These are phyloP conservation scores for Mitragyna speciosa DNA, from an alignment of 257 asterid genomes.

Conservation along the genomic window DNA sequence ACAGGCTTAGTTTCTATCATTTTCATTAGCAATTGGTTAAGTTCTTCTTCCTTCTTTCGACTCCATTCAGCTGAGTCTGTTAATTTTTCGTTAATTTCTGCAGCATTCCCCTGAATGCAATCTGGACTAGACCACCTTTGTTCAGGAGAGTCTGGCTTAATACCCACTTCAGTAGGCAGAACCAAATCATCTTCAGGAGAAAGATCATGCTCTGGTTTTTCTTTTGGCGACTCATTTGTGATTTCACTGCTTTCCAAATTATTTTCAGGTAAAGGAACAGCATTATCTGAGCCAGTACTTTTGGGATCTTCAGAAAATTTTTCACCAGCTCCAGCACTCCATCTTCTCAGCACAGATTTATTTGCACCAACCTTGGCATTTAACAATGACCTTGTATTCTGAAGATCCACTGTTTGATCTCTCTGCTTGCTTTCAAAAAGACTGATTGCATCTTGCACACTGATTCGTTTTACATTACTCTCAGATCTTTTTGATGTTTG, in stretches of 20 bases:
- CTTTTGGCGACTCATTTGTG: constrained; percentile 29
- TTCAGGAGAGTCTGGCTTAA: constrained; percentile 35
- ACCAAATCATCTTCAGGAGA: constrained; percentile 25
- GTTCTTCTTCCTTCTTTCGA: constrained; percentile 89
- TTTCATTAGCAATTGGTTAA: constrained; percentile 73
- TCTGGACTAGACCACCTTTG: constrained; percentile 31
- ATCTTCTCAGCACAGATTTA: constrained; percentile 87
- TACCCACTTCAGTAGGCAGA: constrained; percentile 39
- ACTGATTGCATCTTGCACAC: constrained; percentile 92
- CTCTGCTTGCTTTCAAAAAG: constrained; percentile 92
- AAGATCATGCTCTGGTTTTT: constrained; percentile 34
- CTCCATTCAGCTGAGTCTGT: constrained; percentile 81
- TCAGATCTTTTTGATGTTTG: constrained; percentile 58
- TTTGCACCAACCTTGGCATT: constrained; percentile 56
- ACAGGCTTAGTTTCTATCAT: constrained; percentile 91
- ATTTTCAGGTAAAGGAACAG: constrained; percentile 34
- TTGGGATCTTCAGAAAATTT: constrained; percentile 36
- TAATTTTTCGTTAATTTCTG: constrained; percentile 43
- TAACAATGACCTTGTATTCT: constrained; percentile 50
- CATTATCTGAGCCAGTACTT: constrained; percentile 38
- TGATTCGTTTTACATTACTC: constrained; percentile 60
- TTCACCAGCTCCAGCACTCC: constrained; percentile 86
- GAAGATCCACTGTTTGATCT: constrained; percentile 60
- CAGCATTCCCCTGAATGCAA: constrained; percentile 41
- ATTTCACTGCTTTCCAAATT: constrained; percentile 34